These are phyloP conservation scores for Prunus salicina DNA, from an alignment of 306 rosid genomes.

Conservation along the genomic window DNA sequence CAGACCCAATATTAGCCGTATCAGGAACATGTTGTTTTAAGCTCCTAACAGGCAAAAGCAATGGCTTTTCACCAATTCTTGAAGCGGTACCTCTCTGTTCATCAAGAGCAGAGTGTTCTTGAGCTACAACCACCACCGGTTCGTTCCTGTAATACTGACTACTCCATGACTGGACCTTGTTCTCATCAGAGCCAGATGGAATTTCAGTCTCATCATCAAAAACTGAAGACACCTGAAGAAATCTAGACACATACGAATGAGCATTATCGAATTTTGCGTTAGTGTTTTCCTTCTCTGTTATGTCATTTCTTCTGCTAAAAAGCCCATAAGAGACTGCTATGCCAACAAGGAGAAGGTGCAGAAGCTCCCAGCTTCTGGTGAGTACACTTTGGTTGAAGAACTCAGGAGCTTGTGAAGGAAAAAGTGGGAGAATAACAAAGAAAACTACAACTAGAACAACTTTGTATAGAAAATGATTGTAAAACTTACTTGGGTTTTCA, in stretches of 20 bases:
- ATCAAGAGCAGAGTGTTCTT: constrained; percentile 37
- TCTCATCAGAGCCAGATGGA: constrained; percentile 38
- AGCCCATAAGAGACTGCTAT: constrained; percentile 87
- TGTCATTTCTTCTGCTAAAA: constrained; percentile 64
- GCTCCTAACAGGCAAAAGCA: constrained; percentile 86
- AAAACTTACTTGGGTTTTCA: constrained; percentile 48
- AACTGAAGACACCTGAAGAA: constrained; percentile 71
- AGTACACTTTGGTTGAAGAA: constrained; percentile 62
- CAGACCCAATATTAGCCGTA: constrained; percentile 13
- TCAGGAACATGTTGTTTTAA: constrained; percentile 60
- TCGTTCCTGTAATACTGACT: constrained; percentile 60
- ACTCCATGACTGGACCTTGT: constrained; percentile 71
- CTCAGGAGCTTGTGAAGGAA: constrained; percentile 88
- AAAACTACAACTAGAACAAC: constrained; percentile 45
- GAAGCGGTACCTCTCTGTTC: constrained; percentile 19
- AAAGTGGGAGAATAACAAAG: constrained; percentile 60
- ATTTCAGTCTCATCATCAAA: constrained; percentile 63
- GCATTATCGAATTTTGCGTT: constrained; percentile 64
- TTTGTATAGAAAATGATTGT: constrained; percentile 54
- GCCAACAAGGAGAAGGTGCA: constrained; percentile 81
- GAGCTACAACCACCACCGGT: constrained; percentile 58
- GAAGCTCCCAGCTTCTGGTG: constrained; percentile 89
- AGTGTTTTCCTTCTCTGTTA: constrained; percentile 43
- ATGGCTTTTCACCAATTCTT: constrained; percentile 44
- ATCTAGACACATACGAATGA: constrained; percentile 59